phyloP scores from a whole-genome alignment of 768 basidiomycete genomes.

The Macrolepiota dolichaula region DNA sequence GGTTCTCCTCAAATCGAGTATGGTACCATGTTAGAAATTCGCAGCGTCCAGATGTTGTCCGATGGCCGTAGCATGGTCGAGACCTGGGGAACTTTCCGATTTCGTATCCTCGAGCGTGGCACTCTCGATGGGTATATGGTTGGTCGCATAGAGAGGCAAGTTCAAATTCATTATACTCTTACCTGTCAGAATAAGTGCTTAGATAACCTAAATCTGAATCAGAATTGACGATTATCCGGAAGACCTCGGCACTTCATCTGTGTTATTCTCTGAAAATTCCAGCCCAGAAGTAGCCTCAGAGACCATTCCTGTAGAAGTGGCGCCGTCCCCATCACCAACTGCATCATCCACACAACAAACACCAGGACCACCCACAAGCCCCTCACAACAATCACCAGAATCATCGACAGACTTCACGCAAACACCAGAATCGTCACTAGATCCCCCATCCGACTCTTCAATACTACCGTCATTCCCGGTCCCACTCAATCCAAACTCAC shows the following conservation, averaged over 20 bases:
- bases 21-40: conserved; percentile 93
- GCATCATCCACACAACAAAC: neutral
- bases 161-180: conserved; percentile 12
- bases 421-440: neutral
- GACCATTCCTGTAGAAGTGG: neutral
- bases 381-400: neutral
- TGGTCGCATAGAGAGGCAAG: conserved; percentile 66
- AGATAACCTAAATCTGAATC: conserved; percentile 9
- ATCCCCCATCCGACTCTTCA: neutral
- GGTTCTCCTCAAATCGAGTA: conserved; percentile 54
- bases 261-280: conserved; percentile 10
- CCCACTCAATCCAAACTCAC: conserved; percentile 24
- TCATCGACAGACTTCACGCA: conserved; percentile 7
- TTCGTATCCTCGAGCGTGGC: conserved; percentile 83
- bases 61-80: conserved; percentile 89
- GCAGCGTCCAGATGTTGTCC: conserved; percentile 77
- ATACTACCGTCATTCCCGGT: neutral
- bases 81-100: conserved; percentile 63
- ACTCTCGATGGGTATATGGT: conserved; percentile 89
- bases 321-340: conserved; percentile 1
- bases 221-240: conserved; percentile 35
- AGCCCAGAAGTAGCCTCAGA: neutral
- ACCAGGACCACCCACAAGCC: neutral
- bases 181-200: neutral
- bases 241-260: conserved; percentile 30